Base-by-base conservation (phyloP, 345 rosid genomes). In the Dipteronia sinensis region DNA sequence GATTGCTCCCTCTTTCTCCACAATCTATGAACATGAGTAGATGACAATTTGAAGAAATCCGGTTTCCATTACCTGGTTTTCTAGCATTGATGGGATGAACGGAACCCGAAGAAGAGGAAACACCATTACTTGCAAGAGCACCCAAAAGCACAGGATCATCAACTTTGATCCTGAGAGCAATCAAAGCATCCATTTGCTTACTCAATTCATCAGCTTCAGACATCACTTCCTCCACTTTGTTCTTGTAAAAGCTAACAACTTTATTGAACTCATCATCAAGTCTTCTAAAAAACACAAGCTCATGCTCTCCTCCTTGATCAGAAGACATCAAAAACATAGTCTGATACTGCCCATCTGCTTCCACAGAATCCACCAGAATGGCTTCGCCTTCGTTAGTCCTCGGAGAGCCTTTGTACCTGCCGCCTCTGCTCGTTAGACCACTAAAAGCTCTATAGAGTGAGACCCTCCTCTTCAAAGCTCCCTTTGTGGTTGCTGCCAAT, bases 261-360 rank as follows among this genome's bases (percentile, higher is more conserved):
- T 90, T 92, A 40, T 90, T 90, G 67, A 92, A 86, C 80, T 92
- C 92, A 10, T 59, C 89, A 15, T 92, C 97, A 4, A 92, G 90
- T 67, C 84, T 75, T 67, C 78, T 16, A 55, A 92, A 92, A 83
- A 90, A 92, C 69, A 76, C 63, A 23, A 87, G 76, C 83, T 90
- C 92, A 69, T 59, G 44, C 56, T 88, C 89, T 55, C 94, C 97
- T 4, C 90, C 89, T 78, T 88, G 83, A 31, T 89, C 94, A 0
- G 88, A 72, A 89, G 89, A 61, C 93, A 86, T 85, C 6, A 92
- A 22, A 42, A 88, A 90, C 63, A 85, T 83, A 10, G 94, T 90
- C 75, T 88, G 74, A 20, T 90, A 92, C 2, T 76, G 77, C 7
- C 1, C 76, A 59, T 67, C 69, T 77, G 38, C 51, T 9, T 46